Percentiles rank a stretch among this genome's conserved stretches.
Evolutionary conservation across 768 basidiomycete genomes (phyloP).

Genomic region (Auriscalpium orientale): DNA sequence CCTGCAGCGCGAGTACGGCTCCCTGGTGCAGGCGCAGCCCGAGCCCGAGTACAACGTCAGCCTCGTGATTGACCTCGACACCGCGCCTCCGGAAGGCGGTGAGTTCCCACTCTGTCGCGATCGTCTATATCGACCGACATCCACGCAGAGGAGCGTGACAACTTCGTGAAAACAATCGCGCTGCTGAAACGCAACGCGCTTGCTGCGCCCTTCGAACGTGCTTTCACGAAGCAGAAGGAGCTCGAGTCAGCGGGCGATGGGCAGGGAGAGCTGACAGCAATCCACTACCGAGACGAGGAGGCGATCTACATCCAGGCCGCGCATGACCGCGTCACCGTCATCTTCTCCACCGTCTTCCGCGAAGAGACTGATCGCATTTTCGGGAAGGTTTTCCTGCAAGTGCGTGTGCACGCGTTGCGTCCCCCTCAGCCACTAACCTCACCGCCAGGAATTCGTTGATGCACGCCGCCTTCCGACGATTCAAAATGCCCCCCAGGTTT

Average conservation of each 20-base stretch:
- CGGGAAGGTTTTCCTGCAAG: constrained; percentile 98
- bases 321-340: constrained; percentile 92
- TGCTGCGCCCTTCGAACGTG: constrained; percentile 89
- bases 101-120: constrained; percentile 17
- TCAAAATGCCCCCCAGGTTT: constrained; percentile 94
- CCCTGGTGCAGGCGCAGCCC: constrained; percentile 52
- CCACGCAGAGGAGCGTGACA: constrained; percentile 63
- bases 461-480: constrained; percentile 89
- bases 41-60: constrained; percentile 90
- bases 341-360: constrained; percentile 94
- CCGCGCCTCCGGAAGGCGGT: constrained; percentile 79
- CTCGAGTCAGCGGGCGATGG: constrained; percentile 66
- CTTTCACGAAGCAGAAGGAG: constrained; percentile 75
- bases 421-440: constrained; percentile 3
- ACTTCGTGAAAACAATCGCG: constrained; percentile 74
- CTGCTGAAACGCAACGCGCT: constrained; percentile 89
- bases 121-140: constrained; percentile 5
- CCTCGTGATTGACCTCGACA: constrained; percentile 80
- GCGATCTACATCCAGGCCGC: constrained; percentile 93
- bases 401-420: constrained; percentile 22
- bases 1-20: constrained; percentile 76
- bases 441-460: constrained; percentile 89
- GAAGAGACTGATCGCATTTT: constrained; percentile 97
- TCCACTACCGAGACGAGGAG: constrained; percentile 95
- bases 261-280: constrained; percentile 80